Evolutionary conservation across 1,284 basidiomycete genomes (phyloP), one percentile per base, ranked within the genome.

Genomic region (Fomitiporia mediterranea): DNA sequence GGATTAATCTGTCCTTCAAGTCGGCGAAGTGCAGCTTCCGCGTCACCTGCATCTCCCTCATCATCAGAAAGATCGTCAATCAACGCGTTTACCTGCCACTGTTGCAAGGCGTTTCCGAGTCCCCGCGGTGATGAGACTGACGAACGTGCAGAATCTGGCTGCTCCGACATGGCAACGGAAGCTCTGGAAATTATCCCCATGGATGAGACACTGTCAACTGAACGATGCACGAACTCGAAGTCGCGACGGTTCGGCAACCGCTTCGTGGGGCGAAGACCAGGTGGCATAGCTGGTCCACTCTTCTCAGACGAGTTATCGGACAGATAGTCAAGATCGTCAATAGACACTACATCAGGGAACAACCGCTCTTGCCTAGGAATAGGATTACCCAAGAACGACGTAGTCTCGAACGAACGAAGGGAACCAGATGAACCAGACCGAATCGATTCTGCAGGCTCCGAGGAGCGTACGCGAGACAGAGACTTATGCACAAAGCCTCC

Each of bases 1-100:
- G 79, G 79, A 67, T 89, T 90, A 57, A 94, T 89, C 66, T 91
- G 83, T 0, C 91, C 91, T 68, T 94, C 91, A 47, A 94, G 75
- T 8, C 86, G 75, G 38, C 79, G 76, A 58, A 94, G 67, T 4
- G 92, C 91, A 6, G 84, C 86, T 50, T 92, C 89, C 15, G 89
- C 86, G 63, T 89, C 91, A 0, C 90, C 89, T 2, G 69, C 64
- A 28, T 72, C 77, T 57, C 84, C 86, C 21, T 81, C 87, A 6
- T 90, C 82, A 56, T 89, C 84, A 61, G 82, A 87, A 54, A 91
- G 68, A 19, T 85, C 86, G 59, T 91, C 86, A 25, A 89, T 76
- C 32, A 91, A 73, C 28, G 89, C 88, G 62, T 87, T 86, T 64
- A 91, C 72, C 63, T 91, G 89, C 89, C 89, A 91, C 51, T 82